Percentiles rank a stretch among this genome's conserved stretches.
phyloP scores from a whole-genome alignment of 352 stramenopile species.

The Blastocystis sp. region DNA sequence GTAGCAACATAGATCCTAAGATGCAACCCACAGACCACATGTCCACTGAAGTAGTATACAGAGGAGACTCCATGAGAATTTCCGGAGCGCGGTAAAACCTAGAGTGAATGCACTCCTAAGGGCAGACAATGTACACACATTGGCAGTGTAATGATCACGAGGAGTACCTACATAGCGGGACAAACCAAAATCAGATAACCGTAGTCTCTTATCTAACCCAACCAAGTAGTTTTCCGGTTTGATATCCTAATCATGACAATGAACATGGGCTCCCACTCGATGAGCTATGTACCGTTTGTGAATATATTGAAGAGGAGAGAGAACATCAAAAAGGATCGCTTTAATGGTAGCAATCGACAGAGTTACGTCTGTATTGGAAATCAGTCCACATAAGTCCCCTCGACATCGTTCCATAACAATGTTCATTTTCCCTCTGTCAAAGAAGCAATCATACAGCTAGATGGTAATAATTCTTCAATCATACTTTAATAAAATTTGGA shows the following conservation, averaged over 20 bases:
- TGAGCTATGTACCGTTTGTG: constrained; percentile 44
- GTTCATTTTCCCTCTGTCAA: constrained; percentile 4
- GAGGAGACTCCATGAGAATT: constrained; percentile 81
- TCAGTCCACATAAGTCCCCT: constrained; percentile 15
- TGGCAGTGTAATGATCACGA: constrained; percentile 19
- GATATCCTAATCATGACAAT: constrained; percentile 22
- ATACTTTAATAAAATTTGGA: constrained; percentile 47
- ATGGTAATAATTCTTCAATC: not conserved
- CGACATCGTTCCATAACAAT: constrained; percentile 27
- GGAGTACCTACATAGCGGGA: constrained; percentile 52
- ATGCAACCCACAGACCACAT: constrained; percentile 76
- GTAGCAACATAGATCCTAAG: constrained; percentile 77
- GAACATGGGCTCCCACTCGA: not conserved
- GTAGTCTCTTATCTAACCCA: constrained; percentile 5
- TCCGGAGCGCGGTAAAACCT: constrained; percentile 80
- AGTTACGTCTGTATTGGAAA: constrained; percentile 13
- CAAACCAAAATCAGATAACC: constrained; percentile 49
- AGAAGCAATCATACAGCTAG: constrained; percentile 44
- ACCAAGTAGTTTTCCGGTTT: constrained; percentile 57
- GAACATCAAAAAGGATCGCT: constrained; percentile 46
- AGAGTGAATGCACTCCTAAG: not conserved
- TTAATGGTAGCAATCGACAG: constrained; percentile 32
- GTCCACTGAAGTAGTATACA: constrained; percentile 85
- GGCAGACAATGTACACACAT: constrained; percentile 19
- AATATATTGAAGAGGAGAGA: constrained; percentile 21